Conservation (phyloP, 2,329 filamentous ascomycete species). For the Claviceps sp. region DNA sequence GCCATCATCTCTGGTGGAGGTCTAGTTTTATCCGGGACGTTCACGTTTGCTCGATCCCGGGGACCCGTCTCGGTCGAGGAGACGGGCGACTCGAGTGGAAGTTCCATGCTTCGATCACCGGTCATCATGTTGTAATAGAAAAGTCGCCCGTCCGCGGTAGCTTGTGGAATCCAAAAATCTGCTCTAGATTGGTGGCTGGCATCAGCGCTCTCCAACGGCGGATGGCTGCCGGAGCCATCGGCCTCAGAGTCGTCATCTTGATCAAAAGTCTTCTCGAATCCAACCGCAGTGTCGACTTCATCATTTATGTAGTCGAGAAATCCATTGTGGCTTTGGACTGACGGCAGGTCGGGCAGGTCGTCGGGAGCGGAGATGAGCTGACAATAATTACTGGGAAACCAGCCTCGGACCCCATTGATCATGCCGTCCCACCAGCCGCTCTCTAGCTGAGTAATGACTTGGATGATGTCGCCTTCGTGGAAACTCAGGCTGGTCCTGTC, state of each 20-base stretch:
- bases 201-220: conserved; percentile 57
- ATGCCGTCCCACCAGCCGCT: conserved; percentile 99
- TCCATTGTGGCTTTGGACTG: conserved; percentile 43
- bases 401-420: conserved; percentile 89
- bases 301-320: conserved; percentile 44
- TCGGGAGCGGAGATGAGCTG: conserved; percentile 67
- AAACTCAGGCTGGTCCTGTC: conserved; percentile 95
- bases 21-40: conserved; percentile 77
- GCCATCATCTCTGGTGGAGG: conserved; percentile 88
- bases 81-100: conserved; percentile 81
- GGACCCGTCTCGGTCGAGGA: conserved; percentile 73
- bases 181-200: conserved; percentile 62
- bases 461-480: conserved; percentile 90
- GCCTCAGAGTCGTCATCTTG: conserved; percentile 52
- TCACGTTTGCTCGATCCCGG: conserved; percentile 75
- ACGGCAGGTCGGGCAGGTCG: conserved; percentile 60
- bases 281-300: conserved; percentile 48
- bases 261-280: conserved; percentile 55
- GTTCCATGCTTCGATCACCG: conserved; percentile 84
- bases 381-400: conserved; percentile 99
- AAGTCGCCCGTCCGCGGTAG: conserved; percentile 78
- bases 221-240: conserved; percentile 38
- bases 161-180: conserved; percentile 97
- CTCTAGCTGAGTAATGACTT: conserved; percentile 95
- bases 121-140: conserved; percentile 99